phyloP scores from a whole-genome alignment of 768 basidiomycete species.

The Rhizopogon rudus region DNA sequence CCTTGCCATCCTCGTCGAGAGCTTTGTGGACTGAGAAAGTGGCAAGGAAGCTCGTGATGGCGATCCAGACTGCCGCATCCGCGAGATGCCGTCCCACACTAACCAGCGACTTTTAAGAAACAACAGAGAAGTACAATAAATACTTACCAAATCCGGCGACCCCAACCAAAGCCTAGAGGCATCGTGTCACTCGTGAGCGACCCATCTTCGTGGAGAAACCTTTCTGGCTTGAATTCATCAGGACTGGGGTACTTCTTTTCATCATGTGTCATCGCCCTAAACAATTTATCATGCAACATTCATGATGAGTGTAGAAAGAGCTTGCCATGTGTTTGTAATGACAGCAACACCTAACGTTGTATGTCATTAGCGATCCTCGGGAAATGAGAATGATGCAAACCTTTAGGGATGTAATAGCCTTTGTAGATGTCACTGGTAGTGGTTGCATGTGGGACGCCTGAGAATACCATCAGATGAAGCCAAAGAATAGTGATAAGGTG shows the following conservation, averaged over 20 bases:
- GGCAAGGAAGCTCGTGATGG: neutral
- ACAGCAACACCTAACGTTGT: neutral
- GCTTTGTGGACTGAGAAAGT: neutral
- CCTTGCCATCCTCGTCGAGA: neutral
- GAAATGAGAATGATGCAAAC: neutral
- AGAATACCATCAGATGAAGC: neutral
- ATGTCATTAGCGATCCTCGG: neutral
- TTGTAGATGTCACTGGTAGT: neutral
- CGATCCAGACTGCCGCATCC: neutral
- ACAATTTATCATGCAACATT: neutral
- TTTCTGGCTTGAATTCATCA: slow-evolving; percentile 29
- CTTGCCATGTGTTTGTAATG: neutral
- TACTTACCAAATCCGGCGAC: neutral
- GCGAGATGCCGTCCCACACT: neutral
- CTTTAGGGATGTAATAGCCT: slow-evolving; percentile 1
- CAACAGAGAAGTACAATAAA: neutral
- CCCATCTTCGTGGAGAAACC: slow-evolving; percentile 20
- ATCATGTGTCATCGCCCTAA: slow-evolving; percentile 30
- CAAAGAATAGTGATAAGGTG: neutral
- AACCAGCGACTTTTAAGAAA: neutral
- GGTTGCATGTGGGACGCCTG: neutral
- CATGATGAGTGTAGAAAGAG: neutral
- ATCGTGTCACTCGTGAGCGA: neutral
- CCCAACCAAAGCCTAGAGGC: neutral
- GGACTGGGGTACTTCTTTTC: slow-evolving; percentile 30